Percentiles rank a stretch among this genome's conserved stretches.
phyloP scores from a whole-genome alignment of 768 basidiomycete genomes.

The Russula olivacea region DNA sequence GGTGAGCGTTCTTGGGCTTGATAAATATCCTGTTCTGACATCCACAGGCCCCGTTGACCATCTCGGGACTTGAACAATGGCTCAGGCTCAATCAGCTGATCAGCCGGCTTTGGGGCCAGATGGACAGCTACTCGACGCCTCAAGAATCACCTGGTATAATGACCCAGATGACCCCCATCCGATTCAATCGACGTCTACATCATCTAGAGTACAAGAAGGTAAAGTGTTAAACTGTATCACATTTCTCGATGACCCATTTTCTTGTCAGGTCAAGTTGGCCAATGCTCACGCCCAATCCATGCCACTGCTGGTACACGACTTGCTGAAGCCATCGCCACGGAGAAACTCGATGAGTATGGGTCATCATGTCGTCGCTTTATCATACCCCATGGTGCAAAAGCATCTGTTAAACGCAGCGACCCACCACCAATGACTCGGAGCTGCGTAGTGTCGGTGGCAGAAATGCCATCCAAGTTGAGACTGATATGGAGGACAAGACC shows the following conservation, averaged over 20 bases:
- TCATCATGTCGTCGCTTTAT: not conserved
- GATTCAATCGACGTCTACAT: not conserved
- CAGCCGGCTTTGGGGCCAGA: not conserved
- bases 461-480: not conserved
- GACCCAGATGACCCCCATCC: not conserved
- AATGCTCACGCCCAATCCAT: not conserved
- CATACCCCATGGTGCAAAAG: no score
- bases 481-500: not conserved
- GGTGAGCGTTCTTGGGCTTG: no score
- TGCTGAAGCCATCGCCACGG: not conserved
- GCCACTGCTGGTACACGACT: not conserved
- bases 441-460: no score
- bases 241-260: not conserved
- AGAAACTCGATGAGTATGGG: not conserved
- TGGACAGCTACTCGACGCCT: not conserved
- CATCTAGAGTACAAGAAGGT: not conserved
- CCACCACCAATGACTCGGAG: not conserved
- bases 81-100: not conserved
- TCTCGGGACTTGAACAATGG: no score
- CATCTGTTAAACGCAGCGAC: not conserved
- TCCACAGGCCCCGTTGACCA: no score
- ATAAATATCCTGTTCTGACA: no score
- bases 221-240: not conserved
- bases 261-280: no score
- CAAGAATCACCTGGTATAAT: not conserved